A percentile compares a stretch with the other conserved stretches of the same genome.
These are phyloP conservation scores for Picea mariana DNA, from an alignment of 83 land plant genomes.

Conservation along the genomic window DNA sequence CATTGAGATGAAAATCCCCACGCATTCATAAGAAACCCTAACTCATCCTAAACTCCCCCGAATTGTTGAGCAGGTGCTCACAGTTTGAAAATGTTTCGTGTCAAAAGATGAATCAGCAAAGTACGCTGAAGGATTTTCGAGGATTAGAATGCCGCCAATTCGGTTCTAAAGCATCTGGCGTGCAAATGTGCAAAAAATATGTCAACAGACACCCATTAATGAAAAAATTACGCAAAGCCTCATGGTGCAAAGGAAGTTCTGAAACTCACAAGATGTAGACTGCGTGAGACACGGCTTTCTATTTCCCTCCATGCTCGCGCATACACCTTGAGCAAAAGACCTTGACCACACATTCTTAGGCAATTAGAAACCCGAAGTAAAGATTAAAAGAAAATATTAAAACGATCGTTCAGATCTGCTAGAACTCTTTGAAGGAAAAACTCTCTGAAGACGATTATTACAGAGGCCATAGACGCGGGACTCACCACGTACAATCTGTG, in stretches of 20 bases:
- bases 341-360: not conserved
- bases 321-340: not conserved
- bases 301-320: not conserved
- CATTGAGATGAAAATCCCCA: no score
- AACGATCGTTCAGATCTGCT: not conserved
- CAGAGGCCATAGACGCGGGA: not conserved
- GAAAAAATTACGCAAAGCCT: not conserved
- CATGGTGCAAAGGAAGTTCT: not conserved
- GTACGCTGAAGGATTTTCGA: no score
- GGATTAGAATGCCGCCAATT: no score
- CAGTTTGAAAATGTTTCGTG: no score
- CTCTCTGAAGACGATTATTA: not conserved
- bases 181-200: no score
- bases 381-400: not conserved
- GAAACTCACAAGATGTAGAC: not conserved
- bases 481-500: no score
- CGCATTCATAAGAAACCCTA: no score
- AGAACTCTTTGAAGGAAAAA: not conserved
- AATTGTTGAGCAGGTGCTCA: no score
- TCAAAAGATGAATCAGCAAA: no score
- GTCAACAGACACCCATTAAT: not conserved
- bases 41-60: no score
- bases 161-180: no score
- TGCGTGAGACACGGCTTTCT: not conserved
- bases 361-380: not conserved